Evolutionary conservation across 2,329 filamentous ascomycete species (phyloP).

Genomic region (Colletotrichum noveboracense): DNA sequence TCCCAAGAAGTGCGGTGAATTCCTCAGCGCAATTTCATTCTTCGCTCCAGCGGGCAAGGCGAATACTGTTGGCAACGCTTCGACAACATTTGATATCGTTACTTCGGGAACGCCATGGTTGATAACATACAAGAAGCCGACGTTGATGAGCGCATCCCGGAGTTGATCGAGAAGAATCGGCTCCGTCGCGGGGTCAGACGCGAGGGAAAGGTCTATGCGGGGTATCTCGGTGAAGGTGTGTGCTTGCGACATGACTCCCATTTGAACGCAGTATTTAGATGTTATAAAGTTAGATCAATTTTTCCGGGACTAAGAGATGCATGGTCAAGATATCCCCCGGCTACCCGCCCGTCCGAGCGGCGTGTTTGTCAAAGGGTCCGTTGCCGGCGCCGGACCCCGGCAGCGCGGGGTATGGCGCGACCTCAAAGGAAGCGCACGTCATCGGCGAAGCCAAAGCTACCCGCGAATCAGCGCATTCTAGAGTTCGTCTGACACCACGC

Average conservation of each 20-base stretch:
- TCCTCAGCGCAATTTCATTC: conserved; percentile 44
- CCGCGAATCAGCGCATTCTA: not conserved
- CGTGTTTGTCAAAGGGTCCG: not conserved
- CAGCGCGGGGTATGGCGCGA: not conserved
- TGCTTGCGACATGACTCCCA: not conserved
- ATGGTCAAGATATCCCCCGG: not conserved
- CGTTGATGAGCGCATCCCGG: conserved; percentile 50
- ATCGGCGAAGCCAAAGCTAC: not conserved
- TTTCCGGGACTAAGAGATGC: not conserved
- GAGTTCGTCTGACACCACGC: not conserved
- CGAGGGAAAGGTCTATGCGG: conserved; percentile 52
- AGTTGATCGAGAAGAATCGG: conserved; percentile 45
- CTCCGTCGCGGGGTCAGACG: conserved; percentile 36
- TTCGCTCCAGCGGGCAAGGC: conserved; percentile 42
- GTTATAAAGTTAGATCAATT: not conserved
- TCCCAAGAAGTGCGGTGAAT: conserved; percentile 66
- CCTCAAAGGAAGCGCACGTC: not conserved
- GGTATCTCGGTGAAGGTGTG: conserved; percentile 46
- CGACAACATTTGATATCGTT: conserved; percentile 41
- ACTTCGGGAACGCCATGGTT: conserved; percentile 50
- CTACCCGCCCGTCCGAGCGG: not conserved
- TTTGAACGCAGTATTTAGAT: not conserved
- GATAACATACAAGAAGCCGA: conserved; percentile 59
- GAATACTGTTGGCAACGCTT: conserved; percentile 49
- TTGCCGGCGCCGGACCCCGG: not conserved